Evolutionary conservation across 1,139 yeast species (phyloP), one percentile per base, ranked within the genome.

Genomic region (Lodderomyces metapsilosis): DNA sequence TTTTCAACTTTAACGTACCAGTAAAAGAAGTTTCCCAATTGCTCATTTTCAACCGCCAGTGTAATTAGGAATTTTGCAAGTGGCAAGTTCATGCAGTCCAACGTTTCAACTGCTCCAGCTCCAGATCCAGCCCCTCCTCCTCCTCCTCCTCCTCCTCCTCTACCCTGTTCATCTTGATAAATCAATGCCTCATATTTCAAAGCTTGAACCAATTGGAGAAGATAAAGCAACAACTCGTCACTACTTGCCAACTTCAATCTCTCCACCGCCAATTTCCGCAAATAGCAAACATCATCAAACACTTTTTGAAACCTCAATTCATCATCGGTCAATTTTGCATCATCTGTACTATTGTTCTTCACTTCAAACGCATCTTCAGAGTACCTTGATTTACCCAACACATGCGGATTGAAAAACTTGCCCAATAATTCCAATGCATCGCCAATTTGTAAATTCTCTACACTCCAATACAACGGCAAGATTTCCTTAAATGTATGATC

Each of bases 1-100:
- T 88, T 78, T 55, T 91, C 97, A 1, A 94, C 96, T 51, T 83
- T 84, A 38, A 92, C 77, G 56, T 84, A 88, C 98, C 98, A 92
- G 57, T 88, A 91, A 48, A 92, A 82, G 57, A 78, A 88, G 55
- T 84, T 89, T 0, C 96, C 95, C 25, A 92, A 66, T 13, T 76
- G 68, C 18, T 78, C 77, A 56, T 84, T 85, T 21, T 76, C 71
- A 1, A 84, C 72, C 0, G 96, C 83, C 39, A 92, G 71, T 25
- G 81, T 82, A 36, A 91, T 84, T 36, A 94, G 67, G 56, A 92
- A 91, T 45, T 78, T 78, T 0, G 95, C 94, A 43, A 91, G 66
- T 5, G 94, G 89, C 0, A 89, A 81, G 12, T 54, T 51, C 48
- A 55, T 45, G 39, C 61, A 41, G 33, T 25, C 37, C 43, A 23